Conservation (phyloP, 371 early-diverging fungal species). For the Saksenaea oblongispora region DNA sequence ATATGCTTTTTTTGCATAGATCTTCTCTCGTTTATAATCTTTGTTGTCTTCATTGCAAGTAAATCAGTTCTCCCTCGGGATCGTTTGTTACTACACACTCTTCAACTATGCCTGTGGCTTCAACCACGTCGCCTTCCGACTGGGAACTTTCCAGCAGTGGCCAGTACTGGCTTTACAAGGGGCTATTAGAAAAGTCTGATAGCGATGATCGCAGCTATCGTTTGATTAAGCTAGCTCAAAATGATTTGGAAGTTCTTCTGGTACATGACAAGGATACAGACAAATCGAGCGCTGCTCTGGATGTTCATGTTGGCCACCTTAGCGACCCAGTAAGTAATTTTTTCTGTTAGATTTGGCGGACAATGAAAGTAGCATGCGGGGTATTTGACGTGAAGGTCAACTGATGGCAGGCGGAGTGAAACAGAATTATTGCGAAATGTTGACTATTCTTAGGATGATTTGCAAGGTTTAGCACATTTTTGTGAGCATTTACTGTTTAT, state of each 20-base stretch:
- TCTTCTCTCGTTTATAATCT: neutral
- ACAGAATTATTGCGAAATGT: neutral
- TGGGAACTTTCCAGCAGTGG: slow-evolving; percentile 39
- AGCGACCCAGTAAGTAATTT: slow-evolving; percentile 69
- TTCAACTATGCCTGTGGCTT: neutral
- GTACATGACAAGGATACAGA: slow-evolving; percentile 84
- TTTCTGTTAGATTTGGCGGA: slow-evolving; percentile 9
- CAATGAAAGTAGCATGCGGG: slow-evolving; percentile 2
- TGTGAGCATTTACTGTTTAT: slow-evolving; percentile 97
- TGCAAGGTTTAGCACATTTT: slow-evolving; percentile 97
- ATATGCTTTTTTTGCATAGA: neutral
- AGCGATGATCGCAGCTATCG: slow-evolving; percentile 84
- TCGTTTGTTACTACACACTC: neutral
- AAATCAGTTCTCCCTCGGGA: neutral
- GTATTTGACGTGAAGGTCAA: neutral
- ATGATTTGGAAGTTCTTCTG: slow-evolving; percentile 79
- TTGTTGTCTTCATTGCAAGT: neutral
- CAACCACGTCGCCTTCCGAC: slow-evolving; percentile 14
- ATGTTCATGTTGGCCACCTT: slow-evolving; percentile 92
- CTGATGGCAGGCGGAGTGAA: slow-evolving; percentile 4
- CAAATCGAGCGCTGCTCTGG: slow-evolving; percentile 89
- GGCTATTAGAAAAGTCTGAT: slow-evolving; percentile 57
- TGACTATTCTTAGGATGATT: slow-evolving; percentile 41
- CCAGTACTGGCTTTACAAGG: slow-evolving; percentile 40
- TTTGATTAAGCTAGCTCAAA: slow-evolving; percentile 72